Percentiles rank a stretch among this genome's conserved stretches.
Evolutionary conservation across 768 basidiomycete species (phyloP).

Genomic region (Ramaria sp.): DNA sequence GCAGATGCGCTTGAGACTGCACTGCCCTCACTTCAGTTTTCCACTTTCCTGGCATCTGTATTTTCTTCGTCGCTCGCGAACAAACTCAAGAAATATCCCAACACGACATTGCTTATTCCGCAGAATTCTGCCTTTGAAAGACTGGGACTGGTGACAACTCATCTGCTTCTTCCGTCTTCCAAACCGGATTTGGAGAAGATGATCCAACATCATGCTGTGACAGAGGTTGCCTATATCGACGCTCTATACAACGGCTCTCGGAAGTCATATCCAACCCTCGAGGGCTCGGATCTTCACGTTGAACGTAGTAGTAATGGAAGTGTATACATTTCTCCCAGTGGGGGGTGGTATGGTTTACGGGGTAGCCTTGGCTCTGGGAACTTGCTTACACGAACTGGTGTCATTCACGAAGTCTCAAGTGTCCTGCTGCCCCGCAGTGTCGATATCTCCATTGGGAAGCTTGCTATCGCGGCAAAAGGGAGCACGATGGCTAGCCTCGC

Average conservation of each 20-base stretch:
- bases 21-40: slow-evolving; percentile 73
- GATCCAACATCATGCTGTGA: slow-evolving; percentile 78
- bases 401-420: slow-evolving; percentile 80
- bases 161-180: slow-evolving; percentile 70
- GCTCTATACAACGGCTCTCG: slow-evolving; percentile 53
- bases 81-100: slow-evolving; percentile 48
- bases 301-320: slow-evolving; percentile 41
- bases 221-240: slow-evolving; percentile 62
- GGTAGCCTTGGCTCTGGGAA: slow-evolving; percentile 49
- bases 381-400: slow-evolving; percentile 79
- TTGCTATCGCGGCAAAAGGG: slow-evolving; percentile 81
- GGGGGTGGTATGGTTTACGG: slow-evolving; percentile 69
- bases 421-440: slow-evolving; percentile 82
- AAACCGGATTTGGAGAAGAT: slow-evolving; percentile 75
- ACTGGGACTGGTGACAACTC: slow-evolving; percentile 80
- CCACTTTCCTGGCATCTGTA: slow-evolving; percentile 81
- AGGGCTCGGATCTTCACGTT: slow-evolving; percentile 74
- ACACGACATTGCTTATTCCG: slow-evolving; percentile 78
- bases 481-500: slow-evolving; percentile 82
- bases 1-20: slow-evolving; percentile 71
- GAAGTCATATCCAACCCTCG: slow-evolving; percentile 69
- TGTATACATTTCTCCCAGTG: slow-evolving; percentile 48
- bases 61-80: slow-evolving; percentile 82
- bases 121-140: slow-evolving; percentile 82
- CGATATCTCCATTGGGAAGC: slow-evolving; percentile 78